A percentile compares a stretch with the other conserved stretches of the same genome.
Conservation (phyloP, 2,329 filamentous ascomycete species). For the Phoma herbarum region DNA sequence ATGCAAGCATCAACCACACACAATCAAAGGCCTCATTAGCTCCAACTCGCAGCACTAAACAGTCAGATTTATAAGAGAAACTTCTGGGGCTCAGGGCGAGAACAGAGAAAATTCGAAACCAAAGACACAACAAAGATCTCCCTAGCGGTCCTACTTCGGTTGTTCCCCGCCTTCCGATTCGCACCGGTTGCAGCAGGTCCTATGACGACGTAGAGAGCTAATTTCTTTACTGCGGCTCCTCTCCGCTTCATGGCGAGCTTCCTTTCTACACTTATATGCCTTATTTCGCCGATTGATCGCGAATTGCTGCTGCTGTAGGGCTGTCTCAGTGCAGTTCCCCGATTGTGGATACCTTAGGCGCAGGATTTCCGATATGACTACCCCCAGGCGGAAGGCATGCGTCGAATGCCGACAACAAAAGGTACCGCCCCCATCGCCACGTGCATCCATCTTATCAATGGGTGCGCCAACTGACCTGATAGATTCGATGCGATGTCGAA, state of each 20-base stretch:
- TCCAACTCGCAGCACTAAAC: conserved; percentile 30
- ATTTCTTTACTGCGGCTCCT: conserved; percentile 29
- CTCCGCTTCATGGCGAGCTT: conserved; percentile 31
- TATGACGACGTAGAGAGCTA: conserved; percentile 48
- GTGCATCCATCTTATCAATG: conserved; percentile 6
- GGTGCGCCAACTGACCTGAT: conserved; percentile 24
- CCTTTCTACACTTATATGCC: conserved; percentile 34
- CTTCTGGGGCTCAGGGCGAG: conserved; percentile 28
- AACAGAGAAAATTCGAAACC: conserved; percentile 29
- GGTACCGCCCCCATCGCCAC: conserved; percentile 30
- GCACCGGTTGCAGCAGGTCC: conserved; percentile 36
- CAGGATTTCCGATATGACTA: conserved; percentile 41
- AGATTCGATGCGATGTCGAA: conserved; percentile 52
- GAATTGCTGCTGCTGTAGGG: conserved; percentile 32
- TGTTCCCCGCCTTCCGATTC: conserved; percentile 46
- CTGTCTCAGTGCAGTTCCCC: conserved; percentile 26
- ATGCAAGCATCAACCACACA: conserved; percentile 37
- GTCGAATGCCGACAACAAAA: conserved; percentile 52
- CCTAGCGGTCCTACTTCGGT: conserved; percentile 43
- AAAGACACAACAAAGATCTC: conserved; percentile 30
- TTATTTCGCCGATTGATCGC: conserved; percentile 40
- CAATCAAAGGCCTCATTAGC: conserved; percentile 35
- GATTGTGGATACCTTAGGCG: conserved; percentile 36
- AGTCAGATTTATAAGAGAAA: conserved; percentile 38
- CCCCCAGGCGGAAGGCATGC: conserved; percentile 49